Evolutionary conservation across 1,284 basidiomycete species (phyloP).

Genomic region (Trichosporon ovoides): DNA sequence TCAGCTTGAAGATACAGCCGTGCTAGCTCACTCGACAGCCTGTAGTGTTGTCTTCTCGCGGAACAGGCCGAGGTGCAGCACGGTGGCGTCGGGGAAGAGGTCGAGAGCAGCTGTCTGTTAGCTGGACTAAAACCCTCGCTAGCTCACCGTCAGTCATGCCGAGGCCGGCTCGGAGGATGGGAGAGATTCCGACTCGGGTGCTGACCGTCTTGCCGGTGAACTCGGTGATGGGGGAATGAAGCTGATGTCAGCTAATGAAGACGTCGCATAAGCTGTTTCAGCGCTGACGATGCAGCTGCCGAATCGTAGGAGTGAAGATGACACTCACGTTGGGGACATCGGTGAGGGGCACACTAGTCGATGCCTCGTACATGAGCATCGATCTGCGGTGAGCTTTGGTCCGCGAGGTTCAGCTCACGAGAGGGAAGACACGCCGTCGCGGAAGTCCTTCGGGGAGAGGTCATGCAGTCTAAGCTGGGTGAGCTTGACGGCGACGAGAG

Average conservation of each 20-base stretch:
- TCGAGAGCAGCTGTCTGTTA: slow-evolving; percentile 56
- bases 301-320: too few species aligned
- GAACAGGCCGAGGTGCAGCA: slow-evolving; percentile 86
- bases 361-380: slow-evolving; percentile 41
- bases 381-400: slow-evolving; percentile 23
- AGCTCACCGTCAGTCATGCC: slow-evolving; percentile 78
- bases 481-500: slow-evolving; percentile 39
- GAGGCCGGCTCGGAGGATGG: slow-evolving; percentile 85
- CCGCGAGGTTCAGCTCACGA: background rate
- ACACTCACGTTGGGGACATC: slow-evolving; percentile 41
- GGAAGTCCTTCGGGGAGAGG: slow-evolving; percentile 41
- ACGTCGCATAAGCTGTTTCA: too few species aligned
- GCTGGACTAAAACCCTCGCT: background rate
- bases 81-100: slow-evolving; percentile 77
- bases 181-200: slow-evolving; percentile 73
- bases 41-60: slow-evolving; percentile 84
- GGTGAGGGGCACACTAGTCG: slow-evolving; percentile 27
- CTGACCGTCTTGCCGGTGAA: slow-evolving; percentile 49
- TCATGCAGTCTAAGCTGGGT: slow-evolving; percentile 43
- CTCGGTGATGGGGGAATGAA: slow-evolving; percentile 46
- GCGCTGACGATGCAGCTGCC: too few species aligned
- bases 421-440: slow-evolving; percentile 12
- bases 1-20: background rate
- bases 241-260: slow-evolving; percentile 43
- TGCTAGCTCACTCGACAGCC: slow-evolving; percentile 74